Evolutionary conservation across 2,329 filamentous ascomycete species (phyloP), one percentile per base, ranked within the genome.

Genomic region (Cytospora leucostoma): DNA sequence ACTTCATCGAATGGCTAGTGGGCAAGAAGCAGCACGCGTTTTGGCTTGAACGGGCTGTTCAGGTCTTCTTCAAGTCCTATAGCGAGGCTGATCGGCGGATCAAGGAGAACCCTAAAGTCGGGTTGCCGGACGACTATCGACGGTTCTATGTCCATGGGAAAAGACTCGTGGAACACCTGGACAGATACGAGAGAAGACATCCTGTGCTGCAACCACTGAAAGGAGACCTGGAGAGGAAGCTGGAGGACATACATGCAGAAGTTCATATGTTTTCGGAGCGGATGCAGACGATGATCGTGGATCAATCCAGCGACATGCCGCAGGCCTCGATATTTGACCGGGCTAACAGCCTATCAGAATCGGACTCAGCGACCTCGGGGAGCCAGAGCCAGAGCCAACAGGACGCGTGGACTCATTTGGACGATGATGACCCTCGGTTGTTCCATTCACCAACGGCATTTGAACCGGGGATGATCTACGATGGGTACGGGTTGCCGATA

Each of bases 81-180:
- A 76, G 81, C 21, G 74, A 77, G 32, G 82, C 82, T 3, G 74
- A 78, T 40, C 68, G 70, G 38, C 75, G 78, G 15, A 80, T 82
- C 63, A 72, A 74, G n/a, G 72, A 75, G 7, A 76, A 78, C 58
- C 70, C 74, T 0, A 71, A 74, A 37, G 74, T 77, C 1, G 80
- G 81, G 7, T 71, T 82, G 37, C 77, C 82, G 0, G 80, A 84
- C 60, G 83, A 86, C 68, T 85, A 82, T 67, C 75, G 80, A 13
- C 73, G 81, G 11, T 84, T 83, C 57, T 72, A 77, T 19, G 80
- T 84, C 19, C 83, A 86, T 62, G 82, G 82, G 0, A 74, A 76
- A 44, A 78, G 76, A 57, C 71, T 86, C 17, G 65, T 77, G 3
- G 71, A 76, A 34, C 80, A 83, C 68, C 62, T 83, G 0, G 68